Base-by-base conservation (phyloP, 495 filamentous ascomycete species). In the Annulohypoxylon nitens region DNA sequence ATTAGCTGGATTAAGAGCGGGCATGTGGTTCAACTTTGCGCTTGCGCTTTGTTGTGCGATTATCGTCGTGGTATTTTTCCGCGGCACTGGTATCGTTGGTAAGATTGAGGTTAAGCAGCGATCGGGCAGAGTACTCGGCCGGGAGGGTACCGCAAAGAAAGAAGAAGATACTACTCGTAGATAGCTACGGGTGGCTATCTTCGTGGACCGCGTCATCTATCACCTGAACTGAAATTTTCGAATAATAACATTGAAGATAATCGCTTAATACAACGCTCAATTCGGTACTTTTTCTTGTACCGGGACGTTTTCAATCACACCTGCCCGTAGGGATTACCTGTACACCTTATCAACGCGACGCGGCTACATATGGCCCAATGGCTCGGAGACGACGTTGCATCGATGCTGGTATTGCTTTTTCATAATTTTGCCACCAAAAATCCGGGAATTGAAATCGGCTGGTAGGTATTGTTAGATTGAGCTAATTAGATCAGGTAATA, bases 21-120 rank as follows among this genome's bases (percentile, higher is more conserved):
- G 83, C 4, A 76, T 84, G 18, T 90, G 86, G 86, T 86, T 88
- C 64, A 85, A 86, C 69, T 82, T 85, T 61, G 87, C 60, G 0
- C 69, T 84, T 23, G 81, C 78, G 0, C 10, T 83, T 11, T 58
- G 62, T 47, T 80, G 82, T 14, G 53, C 84, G n/a, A 33, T 55
- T 2, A 78, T 85, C 47, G 81, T 86, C 4, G 54, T 78, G 23
- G 53, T 80, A 11, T 78, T 79, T 4, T 85, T 86, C 48, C 79
- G 83, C 7, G 82, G 83, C 43, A 77, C 80, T 1, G 83, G 83
- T 3, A 82, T 85, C 20, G 78, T 86, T 18, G 84, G 84, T 2
- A 82, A 81, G 76, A 78, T 72, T 3, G 77, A 70, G 45, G 62
- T 65, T 53, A 64, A 66, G 8, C 59, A 48, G 36, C 60, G 43